Base-by-base conservation (phyloP, 768 basidiomycete species). In the Mycena vulgaris region DNA sequence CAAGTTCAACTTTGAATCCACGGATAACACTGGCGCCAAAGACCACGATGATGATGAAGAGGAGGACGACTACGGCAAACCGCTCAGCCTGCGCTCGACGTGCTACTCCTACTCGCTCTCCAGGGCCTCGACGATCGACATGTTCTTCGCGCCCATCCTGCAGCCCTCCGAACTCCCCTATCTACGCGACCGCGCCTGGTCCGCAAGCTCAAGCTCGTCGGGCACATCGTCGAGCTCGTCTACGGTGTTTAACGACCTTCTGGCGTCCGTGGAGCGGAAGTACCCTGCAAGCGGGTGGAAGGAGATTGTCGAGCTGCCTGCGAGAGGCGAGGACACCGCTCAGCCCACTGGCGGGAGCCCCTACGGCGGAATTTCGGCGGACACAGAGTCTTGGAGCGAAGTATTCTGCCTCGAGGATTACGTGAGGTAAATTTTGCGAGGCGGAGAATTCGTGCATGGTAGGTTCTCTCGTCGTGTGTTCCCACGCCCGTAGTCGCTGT, bases 191-290 rank as follows among this genome's bases (percentile, higher is more conserved):
- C 23, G 53, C 39, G 9, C 10, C n/a, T n/a, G n/a, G n/a, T n/a
- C n/a, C 16, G n/a, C 65, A 40, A 40, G 40, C 40, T 40, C 11
- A 17, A 17, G 11, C 40, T 10, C 13, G 8, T 27, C 42, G 60
- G n/a, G 56, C 65, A 8, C 70, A 23, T 30, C 35, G 5, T 62
- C 65, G 6, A 27, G 11, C 39, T 47, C 65, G 0, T 33, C 37
- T 2, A 61, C 31, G 16, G 45, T 63, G 4, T 72, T 72, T 47
- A 69, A 60, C 57, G 71, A 72, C 52, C 59, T 72, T 31, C 63
- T 72, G 13, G 71, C 67, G 21, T 72, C 71, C 16, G 51, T 69
- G 58, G 71, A 69, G 35, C 63, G 71, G 51, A 72, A 68, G 59
- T 69, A 64, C 53, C 67, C 71, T 0, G 71, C 62, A 5, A 28